Evolutionary conservation across 2,329 filamentous ascomycete genomes (phyloP).

Genomic region (Cercospora sp.): DNA sequence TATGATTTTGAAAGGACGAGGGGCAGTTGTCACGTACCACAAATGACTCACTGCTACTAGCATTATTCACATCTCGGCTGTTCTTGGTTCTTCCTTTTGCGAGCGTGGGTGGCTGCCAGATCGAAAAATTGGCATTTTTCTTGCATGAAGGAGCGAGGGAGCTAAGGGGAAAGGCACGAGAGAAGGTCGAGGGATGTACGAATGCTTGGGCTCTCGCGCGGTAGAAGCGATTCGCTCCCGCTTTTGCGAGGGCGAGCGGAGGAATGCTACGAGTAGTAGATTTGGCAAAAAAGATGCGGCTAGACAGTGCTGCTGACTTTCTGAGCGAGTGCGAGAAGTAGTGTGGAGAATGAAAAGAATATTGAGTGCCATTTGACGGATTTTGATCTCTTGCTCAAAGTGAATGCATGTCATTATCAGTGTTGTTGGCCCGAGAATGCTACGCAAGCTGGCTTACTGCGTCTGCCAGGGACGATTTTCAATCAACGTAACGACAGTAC

Average conservation of each 20-base stretch:
- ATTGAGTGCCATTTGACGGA: not conserved
- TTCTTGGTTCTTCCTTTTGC: not conserved
- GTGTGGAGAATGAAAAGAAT: not conserved
- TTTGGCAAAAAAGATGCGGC: not conserved
- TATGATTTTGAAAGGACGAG: not conserved
- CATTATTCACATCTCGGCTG: not conserved
- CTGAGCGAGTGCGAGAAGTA: not conserved
- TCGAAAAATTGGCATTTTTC: not conserved
- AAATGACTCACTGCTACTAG: not conserved
- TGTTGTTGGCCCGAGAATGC: not conserved
- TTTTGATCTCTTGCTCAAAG: not conserved
- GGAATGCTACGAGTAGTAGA: not conserved
- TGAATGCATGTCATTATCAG: not conserved
- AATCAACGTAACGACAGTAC: not conserved
- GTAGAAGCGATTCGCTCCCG: not conserved
- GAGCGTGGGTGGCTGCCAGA: not conserved
- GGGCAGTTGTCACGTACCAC: not conserved
- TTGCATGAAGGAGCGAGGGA: not conserved
- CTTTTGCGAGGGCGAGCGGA: not conserved
- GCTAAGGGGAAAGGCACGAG: not conserved
- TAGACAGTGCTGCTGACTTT: not conserved
- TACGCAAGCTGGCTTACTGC: no score
- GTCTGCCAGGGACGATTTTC: not conserved
- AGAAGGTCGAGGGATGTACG: no score
- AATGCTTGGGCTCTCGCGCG: not conserved